Conservation (phyloP, 2,329 filamentous ascomycete genomes). For the Cladosporium sp. region DNA sequence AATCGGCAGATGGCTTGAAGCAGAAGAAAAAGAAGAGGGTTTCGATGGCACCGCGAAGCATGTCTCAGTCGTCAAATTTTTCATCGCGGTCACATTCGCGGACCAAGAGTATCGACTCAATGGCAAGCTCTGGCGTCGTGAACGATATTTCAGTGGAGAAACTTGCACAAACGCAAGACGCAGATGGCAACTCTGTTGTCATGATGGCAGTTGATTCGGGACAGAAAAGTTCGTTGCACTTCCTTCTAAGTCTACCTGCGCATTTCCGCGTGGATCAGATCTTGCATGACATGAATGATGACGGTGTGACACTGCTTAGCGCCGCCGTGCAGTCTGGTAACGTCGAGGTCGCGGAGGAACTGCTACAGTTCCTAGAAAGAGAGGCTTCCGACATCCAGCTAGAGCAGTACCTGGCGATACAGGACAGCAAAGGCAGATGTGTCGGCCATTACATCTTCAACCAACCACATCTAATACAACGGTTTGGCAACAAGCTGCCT, state of each 20-base stretch:
- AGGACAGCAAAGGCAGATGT: constrained; percentile 84
- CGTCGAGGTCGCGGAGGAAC: constrained; percentile 68
- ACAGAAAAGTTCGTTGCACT: constrained; percentile 70
- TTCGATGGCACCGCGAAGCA: constrained; percentile 78
- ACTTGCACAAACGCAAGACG: constrained; percentile 68
- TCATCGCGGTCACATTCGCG: constrained; percentile 71
- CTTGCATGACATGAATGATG: constrained; percentile 81
- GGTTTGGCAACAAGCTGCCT: constrained; percentile 74
- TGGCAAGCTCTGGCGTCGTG: constrained; percentile 67
- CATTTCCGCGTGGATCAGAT: constrained; percentile 72
- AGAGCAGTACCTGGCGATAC: constrained; percentile 67
- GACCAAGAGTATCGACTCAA: constrained; percentile 74
- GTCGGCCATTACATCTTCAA: constrained; percentile 97
- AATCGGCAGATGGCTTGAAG: constrained; percentile 35
- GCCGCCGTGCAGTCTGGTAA: constrained; percentile 86
- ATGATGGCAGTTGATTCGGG: constrained; percentile 59
- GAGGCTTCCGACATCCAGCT: constrained; percentile 58
- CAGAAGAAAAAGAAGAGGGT: constrained; percentile 72
- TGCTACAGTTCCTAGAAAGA: constrained; percentile 69
- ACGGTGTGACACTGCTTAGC: constrained; percentile 84
- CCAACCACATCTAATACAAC: constrained; percentile 74
- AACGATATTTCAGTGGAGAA: constrained; percentile 83
- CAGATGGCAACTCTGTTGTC: constrained; percentile 74
- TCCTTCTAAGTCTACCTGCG: constrained; percentile 73
- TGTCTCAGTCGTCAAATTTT: constrained; percentile 81